Conservation (phyloP, 768 basidiomycete species). For the Suillus tomentosus region DNA sequence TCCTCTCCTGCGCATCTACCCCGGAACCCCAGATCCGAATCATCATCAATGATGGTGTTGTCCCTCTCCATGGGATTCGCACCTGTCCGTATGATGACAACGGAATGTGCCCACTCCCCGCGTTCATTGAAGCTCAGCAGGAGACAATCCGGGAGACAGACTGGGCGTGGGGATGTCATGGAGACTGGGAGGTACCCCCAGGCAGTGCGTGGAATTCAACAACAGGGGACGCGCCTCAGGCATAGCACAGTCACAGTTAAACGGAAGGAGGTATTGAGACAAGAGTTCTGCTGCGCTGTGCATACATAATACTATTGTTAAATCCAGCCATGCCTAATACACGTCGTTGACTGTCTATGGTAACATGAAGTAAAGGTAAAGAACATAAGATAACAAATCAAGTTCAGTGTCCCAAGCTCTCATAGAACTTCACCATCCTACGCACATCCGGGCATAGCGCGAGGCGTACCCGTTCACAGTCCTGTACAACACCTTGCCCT, state of each 20-base stretch:
- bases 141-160: slow-evolving; percentile 65
- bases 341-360: neutral
- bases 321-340: neutral
- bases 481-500: slow-evolving; percentile 51
- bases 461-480: slow-evolving; percentile 65
- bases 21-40: slow-evolving; percentile 56
- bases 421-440: slow-evolving; percentile 62
- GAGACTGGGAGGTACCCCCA: slow-evolving; percentile 63
- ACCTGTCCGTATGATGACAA: slow-evolving; percentile 64
- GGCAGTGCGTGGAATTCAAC: slow-evolving; percentile 4
- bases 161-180: slow-evolving; percentile 75
- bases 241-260: neutral
- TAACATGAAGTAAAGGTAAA: neutral
- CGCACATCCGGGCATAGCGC: slow-evolving; percentile 68
- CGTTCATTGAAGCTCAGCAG: slow-evolving; percentile 71
- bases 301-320: neutral
- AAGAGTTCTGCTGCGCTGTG: neutral
- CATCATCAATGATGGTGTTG: slow-evolving; percentile 86
- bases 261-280: neutral
- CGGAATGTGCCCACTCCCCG: slow-evolving; percentile 75
- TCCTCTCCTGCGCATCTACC: slow-evolving; percentile 38
- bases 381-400: neutral
- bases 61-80: slow-evolving; percentile 73
- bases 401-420: slow-evolving; percentile 36
- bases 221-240: neutral